Percentiles rank a stretch among this genome's conserved stretches.
Conservation (phyloP, 306 rosid genomes). For the Mucuna pruriens region DNA sequence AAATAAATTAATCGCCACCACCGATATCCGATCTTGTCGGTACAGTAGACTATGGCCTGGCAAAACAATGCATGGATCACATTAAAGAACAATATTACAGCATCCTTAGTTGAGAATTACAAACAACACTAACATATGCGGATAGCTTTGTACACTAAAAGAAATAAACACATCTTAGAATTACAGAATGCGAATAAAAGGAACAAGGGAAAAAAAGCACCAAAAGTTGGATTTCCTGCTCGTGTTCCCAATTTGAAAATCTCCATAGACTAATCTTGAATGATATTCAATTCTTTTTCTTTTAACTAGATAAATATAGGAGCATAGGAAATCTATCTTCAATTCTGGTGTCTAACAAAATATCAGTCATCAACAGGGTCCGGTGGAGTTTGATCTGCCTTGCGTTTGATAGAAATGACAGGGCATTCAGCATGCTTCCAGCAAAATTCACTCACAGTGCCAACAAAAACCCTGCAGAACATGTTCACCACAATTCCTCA, state of each 20-base stretch:
- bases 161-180: constrained; percentile 17
- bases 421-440: constrained; percentile 99
- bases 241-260: constrained; percentile 21
- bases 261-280: constrained; percentile 26
- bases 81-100: neutral
- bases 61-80: neutral
- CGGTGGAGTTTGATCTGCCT: constrained; percentile 74
- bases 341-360: neutral
- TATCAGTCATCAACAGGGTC: constrained; percentile 95
- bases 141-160: constrained; percentile 32
- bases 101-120: neutral
- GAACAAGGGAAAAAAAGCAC: constrained; percentile 18
- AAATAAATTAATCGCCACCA: too few species aligned
- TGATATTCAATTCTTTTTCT: neutral
- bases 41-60: too few species aligned
- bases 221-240: constrained; percentile 8
- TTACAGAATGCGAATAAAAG: constrained; percentile 5
- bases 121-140: neutral
- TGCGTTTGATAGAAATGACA: constrained; percentile 90
- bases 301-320: neutral
- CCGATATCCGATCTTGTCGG: too few species aligned
- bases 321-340: constrained; percentile 12
- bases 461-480: constrained; percentile 85
- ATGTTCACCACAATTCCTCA: constrained; percentile 13
- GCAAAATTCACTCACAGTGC: constrained; percentile 95